A percentile compares a stretch with the other conserved stretches of the same genome.
Evolutionary conservation across 176 grass and related monocot genomes (phyloP).

Genomic region (Triticum turgidum): DNA sequence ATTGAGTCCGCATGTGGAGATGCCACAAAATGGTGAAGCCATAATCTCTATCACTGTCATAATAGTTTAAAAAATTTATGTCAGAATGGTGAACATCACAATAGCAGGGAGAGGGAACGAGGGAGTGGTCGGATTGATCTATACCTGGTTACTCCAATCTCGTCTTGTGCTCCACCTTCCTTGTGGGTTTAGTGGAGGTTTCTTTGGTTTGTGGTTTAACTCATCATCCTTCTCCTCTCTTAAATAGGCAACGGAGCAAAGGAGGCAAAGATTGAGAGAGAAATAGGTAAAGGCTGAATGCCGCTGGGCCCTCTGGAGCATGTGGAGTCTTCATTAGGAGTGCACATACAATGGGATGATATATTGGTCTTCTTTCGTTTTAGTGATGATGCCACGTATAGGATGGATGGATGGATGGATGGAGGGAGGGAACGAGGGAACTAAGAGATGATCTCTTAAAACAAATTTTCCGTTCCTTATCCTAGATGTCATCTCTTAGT

Average conservation of each 20-base stretch:
- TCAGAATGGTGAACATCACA: not conserved
- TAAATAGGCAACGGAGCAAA: not conserved
- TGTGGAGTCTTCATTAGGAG: not conserved
- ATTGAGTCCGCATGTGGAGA: conserved; percentile 26
- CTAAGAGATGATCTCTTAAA: not conserved
- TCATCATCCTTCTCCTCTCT: not conserved
- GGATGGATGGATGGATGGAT: too few relatives aligned
- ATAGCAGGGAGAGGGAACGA: not conserved
- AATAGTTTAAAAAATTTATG: not conserved
- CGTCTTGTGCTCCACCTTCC: not conserved
- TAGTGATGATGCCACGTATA: not conserved
- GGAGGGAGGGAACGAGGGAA: not conserved
- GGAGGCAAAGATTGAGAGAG: not conserved
- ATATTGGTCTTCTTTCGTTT: not conserved
- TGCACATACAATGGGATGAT: not conserved
- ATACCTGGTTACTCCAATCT: not conserved
- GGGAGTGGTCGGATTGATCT: not conserved
- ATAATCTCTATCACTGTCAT: not conserved
- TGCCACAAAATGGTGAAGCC: conserved; percentile 25
- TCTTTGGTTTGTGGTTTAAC: not conserved
- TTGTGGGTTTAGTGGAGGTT: not conserved
- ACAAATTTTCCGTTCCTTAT: too few relatives aligned
- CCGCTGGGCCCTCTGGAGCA: not conserved
- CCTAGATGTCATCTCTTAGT: not conserved
- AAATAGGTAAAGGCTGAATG: not conserved